Base-by-base conservation (phyloP, 345 rosid species). In the Melaleuca quinquenervia region DNA sequence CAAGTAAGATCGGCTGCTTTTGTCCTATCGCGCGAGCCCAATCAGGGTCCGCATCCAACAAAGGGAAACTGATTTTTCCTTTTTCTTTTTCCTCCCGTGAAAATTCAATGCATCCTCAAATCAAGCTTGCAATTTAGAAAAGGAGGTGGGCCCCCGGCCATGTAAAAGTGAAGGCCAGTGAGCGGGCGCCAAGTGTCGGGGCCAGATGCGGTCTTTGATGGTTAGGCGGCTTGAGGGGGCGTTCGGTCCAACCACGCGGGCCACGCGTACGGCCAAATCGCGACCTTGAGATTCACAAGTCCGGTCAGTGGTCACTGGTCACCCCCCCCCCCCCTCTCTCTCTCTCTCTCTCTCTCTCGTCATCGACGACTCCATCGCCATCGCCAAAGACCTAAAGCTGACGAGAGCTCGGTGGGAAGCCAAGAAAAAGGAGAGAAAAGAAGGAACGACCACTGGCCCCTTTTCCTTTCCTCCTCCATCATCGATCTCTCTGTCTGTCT, bases 1-100 rank as follows among this genome's bases (percentile, higher is more conserved):
- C 0, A 0, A 36, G 45, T 36, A 18, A 36, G 4, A 70, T 36
- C 78, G 5, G 32, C 24, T 70, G 6, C 48, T 32, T 21, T 32
- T 0, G 1, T 4, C 20, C 24, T 36, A 32, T 48, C 2, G 18
- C 0, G 3, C 3, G 45, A 32, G 36, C 78, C 3, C 44, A 36
- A 70, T 2, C 18, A 18, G 32, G 8, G 32, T 36, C 7, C 45
- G 18, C 6, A 36, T 8, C 26, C 41, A 36, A 10, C 21, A 54
- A 22, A 8, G 13, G 9, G 48, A 70, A 32, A 70, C 36, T 70
- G 18, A 36, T 32, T 70, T 70, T 15, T 6, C n/a, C n/a, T 26
- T 62, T 29, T 29, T 41, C 4, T 41, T 41, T 41, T 41, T 2
- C 41, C 41, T 41, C 41, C 4, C 41, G 41, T 41, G 41, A 41